Evolutionary conservation across 2,329 filamentous ascomycete genomes (phyloP), one percentile per base, ranked within the genome.

Genomic region (Alternaria triticimaculans): DNA sequence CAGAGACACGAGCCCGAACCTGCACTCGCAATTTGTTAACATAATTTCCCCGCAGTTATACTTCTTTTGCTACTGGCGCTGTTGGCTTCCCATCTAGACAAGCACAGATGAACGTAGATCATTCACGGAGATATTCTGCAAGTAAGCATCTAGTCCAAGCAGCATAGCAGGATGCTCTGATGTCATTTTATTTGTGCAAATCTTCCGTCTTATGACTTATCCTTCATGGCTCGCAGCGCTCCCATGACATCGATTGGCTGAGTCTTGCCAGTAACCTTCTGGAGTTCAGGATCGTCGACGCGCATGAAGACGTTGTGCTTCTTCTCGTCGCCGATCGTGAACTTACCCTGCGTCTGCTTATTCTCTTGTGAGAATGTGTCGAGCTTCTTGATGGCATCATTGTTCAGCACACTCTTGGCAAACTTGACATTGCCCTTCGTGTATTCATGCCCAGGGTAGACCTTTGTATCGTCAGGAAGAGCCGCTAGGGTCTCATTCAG

Each of bases 301-400:
- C 92, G 88, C 96, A 99, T 98, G 76, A 99, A 99, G 2, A 97
- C 93, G 75, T 99, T 99, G 80, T 98, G 94, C 82, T 92, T 84
- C 90, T 98, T 98, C 82, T 99, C 96, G 76, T 99, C 94, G 0
- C 91, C 94, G 80, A 99, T 98, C 0, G 95, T 99, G 73, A 97
- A 98, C 76, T 94, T 92, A 50, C 96, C 96, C 80, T 97, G 94
- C 2, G 96, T 98, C 82, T 97, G 88, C 81, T 90, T 85, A 80
- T 97, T 95, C 64, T 87, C 85, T 58, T 92, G 88, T 2, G 93
- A 92, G 78, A 93, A 97, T 0, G 86, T 85, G 69, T 92, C 85
- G 30, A 99, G 85, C 72, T 90, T 91, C 84, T 92, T 89, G 66
- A 97, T 74, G 0, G 78, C 88, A 53, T 92, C 89, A 45, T 87